Percentiles rank a stretch among this genome's conserved stretches.
Conservation (phyloP, 225 moss, liverwort and hornwort species). For the Straminergon stramineum region DNA sequence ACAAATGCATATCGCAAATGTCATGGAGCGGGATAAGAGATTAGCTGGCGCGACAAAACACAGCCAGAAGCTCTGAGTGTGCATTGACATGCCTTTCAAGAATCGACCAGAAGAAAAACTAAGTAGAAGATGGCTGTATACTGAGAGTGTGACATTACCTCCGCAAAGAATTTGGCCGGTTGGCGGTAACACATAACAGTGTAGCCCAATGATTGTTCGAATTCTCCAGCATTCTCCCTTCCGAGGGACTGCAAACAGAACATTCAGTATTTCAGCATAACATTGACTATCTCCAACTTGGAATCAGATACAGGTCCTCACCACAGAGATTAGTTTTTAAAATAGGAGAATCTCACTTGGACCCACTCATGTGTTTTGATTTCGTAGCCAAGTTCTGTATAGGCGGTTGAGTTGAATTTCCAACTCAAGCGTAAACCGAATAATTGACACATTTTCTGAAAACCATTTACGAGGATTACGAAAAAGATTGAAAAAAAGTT, state of each 20-base stretch:
- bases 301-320: background rate
- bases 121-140: background rate
- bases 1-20: background rate
- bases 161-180: conserved; percentile 44
- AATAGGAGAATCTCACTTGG: background rate
- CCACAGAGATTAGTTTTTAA: background rate
- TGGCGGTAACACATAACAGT: conserved; percentile 41
- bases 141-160: conserved; percentile 12
- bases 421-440: background rate
- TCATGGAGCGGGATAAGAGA: background rate
- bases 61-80: background rate
- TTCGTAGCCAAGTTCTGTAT: background rate
- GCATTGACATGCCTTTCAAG: background rate
- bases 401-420: background rate
- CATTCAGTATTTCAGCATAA: background rate
- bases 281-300: background rate
- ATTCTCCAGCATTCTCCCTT: conserved; percentile 24
- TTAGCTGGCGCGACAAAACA: background rate
- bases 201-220: conserved; percentile 18
- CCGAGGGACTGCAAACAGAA: conserved; percentile 13
- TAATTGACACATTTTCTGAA: background rate
- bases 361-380: background rate
- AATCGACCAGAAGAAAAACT: background rate
- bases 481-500: background rate
- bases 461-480: background rate